phyloP scores from a whole-genome alignment of 129 eudicot species.

The sunflower (Helianthus annuus) region HanXRQr2.0-SUNRISE NC_035434.2:115196313-115196812 shows the following conservation, averaged over 20 bases:
- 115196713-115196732: not conserved
- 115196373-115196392: not conserved
- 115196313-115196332: slow-evolving; percentile 9
- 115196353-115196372: slow-evolving; percentile 5
- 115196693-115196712: not conserved
- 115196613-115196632: not conserved
- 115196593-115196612: not conserved
- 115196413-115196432: slow-evolving; percentile 75
- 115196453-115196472: slow-evolving; percentile 89
- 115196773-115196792: not conserved
- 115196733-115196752: not conserved
- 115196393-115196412: not conserved
- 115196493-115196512: slow-evolving; percentile 87
- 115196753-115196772: not conserved
- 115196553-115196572: slow-evolving; percentile 4
- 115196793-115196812: not conserved
- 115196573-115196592: not conserved
- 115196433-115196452: slow-evolving; percentile 87
- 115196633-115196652: not conserved
- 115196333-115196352: slow-evolving; percentile 21
- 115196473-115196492: slow-evolving; percentile 99
- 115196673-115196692: slow-evolving; percentile 19
- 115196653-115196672: not conserved
- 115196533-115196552: not conserved
- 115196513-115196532: slow-evolving; percentile 20